Base-by-base conservation (phyloP, 495 filamentous ascomycete species). In the Lophiostoma macrostomum region DNA sequence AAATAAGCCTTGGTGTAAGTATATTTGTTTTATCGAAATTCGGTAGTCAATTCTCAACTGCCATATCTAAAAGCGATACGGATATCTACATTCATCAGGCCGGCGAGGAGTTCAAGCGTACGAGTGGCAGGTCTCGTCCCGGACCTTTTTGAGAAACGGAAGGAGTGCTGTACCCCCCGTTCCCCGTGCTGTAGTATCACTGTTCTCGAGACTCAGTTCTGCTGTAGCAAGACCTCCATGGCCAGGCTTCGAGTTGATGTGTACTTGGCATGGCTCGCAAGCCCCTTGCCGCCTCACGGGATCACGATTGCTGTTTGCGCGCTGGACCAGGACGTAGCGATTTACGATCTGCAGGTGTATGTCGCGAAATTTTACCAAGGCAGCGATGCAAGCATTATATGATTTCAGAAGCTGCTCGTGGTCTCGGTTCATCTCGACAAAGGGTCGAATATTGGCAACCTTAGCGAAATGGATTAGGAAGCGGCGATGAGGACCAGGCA, bases 81-180 rank as follows among this genome's bases (percentile, higher is more conserved):
- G n/a, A n/a, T n/a, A n/a, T n/a, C n/a, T n/a, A n/a, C n/a, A n/a
- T n/a, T n/a, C n/a, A n/a, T n/a, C n/a, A n/a, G n/a, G n/a, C n/a
- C n/a, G n/a, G n/a, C n/a, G n/a, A n/a, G n/a, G n/a, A n/a, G n/a
- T n/a, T n/a, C n/a, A n/a, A n/a, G n/a, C n/a, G n/a, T n/a, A n/a
- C n/a, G n/a, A n/a, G n/a, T n/a, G n/a, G n/a, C n/a, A n/a, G 4
- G 51, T 55, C 23, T 55, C 51, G 32, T 55, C 42, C 5, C 51
- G 29, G n/a, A 20, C 16, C 22, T 34, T 22, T 23, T 38, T 49
- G 34, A 69, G 50, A 24, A 69, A 69, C 2, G 64, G 61, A 5
- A 67, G 12, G 36, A 69, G 41, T 19, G 56, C 38, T 20, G 66
- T 69, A n/a, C 66, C 66, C 14, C 66, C 66, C 16, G 66, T 69